phyloP scores from a whole-genome alignment of 1,284 basidiomycete species.

The Cryptococcus deneoformans region DNA sequence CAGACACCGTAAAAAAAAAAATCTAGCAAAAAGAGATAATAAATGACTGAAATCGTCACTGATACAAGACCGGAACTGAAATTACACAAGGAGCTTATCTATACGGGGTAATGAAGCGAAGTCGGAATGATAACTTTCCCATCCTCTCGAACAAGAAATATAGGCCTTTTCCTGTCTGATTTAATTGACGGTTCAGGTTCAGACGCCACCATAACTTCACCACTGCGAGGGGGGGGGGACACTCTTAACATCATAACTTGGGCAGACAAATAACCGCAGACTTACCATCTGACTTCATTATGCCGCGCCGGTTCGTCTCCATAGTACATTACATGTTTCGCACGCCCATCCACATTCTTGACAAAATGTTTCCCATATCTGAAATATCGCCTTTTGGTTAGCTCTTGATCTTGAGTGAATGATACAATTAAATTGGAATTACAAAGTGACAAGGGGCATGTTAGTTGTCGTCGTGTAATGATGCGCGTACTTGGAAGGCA shows the following conservation, averaged over 20 bases:
- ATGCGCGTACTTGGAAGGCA: conserved; percentile 26
- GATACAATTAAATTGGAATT: conserved; percentile 12
- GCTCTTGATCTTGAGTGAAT: neutral
- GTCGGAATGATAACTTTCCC: conserved; percentile 85
- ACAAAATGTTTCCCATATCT: conserved; percentile 89
- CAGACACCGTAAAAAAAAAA: no score
- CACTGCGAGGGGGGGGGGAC: conserved; percentile 8
- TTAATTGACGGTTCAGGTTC: conserved; percentile 33
- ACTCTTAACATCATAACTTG: neutral
- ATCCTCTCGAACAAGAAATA: conserved; percentile 81
- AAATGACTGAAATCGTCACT: neutral
- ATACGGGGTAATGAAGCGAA: conserved; percentile 67
- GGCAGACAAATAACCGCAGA: neutral
- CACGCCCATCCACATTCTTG: conserved; percentile 65
- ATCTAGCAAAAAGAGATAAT: neutral
- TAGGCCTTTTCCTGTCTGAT: conserved; percentile 57
- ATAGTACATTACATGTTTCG: conserved; percentile 64
- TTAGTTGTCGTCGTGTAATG: conserved; percentile 34
- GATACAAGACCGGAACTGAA: no score
- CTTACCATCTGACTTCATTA: conserved; percentile 83
- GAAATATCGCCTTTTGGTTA: conserved; percentile 46
- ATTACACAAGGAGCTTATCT: neutral
- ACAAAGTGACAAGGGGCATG: conserved; percentile 41
- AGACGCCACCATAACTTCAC: conserved; percentile 58
- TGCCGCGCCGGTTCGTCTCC: conserved; percentile 81